Evolutionary conservation across 495 filamentous ascomycete species (phyloP).

Genomic region (Tuber melanosporum): DNA sequence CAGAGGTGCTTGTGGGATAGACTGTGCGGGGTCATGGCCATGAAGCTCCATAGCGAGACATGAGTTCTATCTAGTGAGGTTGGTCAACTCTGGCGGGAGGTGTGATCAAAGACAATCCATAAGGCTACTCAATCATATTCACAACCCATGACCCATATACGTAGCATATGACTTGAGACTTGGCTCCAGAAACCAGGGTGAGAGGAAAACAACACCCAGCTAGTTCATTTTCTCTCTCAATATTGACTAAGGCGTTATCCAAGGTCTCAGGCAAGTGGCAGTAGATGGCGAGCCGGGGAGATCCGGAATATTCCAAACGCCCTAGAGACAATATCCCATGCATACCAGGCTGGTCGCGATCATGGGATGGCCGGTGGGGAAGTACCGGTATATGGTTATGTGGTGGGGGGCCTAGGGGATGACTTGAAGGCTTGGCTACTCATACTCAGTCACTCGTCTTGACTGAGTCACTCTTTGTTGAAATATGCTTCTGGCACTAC

Average conservation of each 20-base stretch:
- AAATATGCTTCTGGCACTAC: too few species aligned
- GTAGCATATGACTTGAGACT: background rate
- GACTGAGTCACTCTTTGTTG: background rate
- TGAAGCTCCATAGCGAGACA: background rate
- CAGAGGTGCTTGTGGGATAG: background rate
- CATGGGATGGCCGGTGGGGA: background rate
- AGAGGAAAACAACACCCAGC: background rate
- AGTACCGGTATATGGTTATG: background rate
- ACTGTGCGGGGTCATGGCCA: background rate
- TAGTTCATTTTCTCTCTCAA: background rate
- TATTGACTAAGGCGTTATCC: too few species aligned
- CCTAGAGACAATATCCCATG: background rate
- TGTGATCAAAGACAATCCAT: background rate
- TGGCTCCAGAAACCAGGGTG: background rate
- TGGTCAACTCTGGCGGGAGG: background rate
- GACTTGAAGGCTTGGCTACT: background rate
- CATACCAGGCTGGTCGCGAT: too few species aligned
- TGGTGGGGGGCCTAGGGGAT: background rate
- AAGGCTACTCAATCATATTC: background rate
- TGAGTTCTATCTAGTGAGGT: background rate
- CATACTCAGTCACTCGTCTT: background rate
- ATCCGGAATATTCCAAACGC: background rate
- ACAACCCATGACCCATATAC: background rate
- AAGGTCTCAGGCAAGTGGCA: background rate
- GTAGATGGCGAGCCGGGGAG: background rate